Conservation (phyloP, 2,329 filamentous ascomycete species). For the Xylariales sp. region DNA sequence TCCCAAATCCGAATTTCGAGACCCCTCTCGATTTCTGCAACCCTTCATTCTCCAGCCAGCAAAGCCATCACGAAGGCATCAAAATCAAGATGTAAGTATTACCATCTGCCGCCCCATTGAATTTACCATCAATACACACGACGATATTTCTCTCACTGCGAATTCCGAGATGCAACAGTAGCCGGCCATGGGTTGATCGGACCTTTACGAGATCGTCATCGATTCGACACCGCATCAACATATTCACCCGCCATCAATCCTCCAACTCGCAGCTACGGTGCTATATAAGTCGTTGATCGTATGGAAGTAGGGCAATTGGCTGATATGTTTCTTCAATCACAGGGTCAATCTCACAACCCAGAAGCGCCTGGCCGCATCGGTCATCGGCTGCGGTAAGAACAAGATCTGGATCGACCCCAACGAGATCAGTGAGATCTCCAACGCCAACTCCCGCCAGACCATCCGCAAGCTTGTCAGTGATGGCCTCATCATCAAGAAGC, state of each 20-base stretch:
- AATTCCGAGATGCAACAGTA: neutral
- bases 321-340: conserved; percentile 26
- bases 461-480: conserved; percentile 99
- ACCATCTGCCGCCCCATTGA: neutral
- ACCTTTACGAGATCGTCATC: too few species aligned
- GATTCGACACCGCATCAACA: neutral
- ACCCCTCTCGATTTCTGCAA: conserved; percentile 9
- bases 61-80: conserved; percentile 5
- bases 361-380: conserved; percentile 98
- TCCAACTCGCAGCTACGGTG: too few species aligned
- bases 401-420: conserved; percentile 99
- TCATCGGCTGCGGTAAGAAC: conserved; percentile 98
- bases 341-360: conserved; percentile 99
- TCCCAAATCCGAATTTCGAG: conserved; percentile 9
- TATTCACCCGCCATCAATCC: too few species aligned
- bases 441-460: conserved; percentile 99
- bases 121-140: neutral
- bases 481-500: conserved; percentile 99
- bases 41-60: conserved; percentile 6
- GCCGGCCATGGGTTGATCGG: too few species aligned
- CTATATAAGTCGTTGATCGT: too few species aligned
- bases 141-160: neutral
- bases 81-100: conserved; percentile 10
- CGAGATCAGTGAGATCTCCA: conserved; percentile 98
- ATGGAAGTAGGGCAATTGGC: too few species aligned